These are phyloP conservation scores for Novymonas esmeraldas DNA, from an alignment of 208 protist species.

Conservation along the genomic window DNA sequence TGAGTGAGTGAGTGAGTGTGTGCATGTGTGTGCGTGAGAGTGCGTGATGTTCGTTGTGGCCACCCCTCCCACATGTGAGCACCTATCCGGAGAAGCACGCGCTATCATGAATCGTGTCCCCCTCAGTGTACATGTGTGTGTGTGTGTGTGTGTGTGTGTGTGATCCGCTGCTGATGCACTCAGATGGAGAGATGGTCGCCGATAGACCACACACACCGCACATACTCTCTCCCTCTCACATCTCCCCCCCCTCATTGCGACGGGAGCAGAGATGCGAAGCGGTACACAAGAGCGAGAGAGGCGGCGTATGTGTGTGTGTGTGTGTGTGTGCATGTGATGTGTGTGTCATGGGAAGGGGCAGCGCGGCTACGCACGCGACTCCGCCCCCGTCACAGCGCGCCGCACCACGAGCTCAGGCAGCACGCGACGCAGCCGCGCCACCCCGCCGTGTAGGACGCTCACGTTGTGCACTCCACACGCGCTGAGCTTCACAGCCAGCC, in stretches of 20 bases:
- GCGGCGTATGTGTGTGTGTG: background rate
- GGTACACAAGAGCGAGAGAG: no score
- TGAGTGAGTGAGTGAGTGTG: background rate
- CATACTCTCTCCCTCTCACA: no score
- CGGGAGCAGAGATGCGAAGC: no score
- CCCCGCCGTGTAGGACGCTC: conserved; percentile 63
- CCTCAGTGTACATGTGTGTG: background rate
- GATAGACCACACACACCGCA: background rate
- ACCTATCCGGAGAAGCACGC: no score
- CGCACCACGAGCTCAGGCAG: conserved; percentile 51
- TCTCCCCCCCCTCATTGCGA: no score
- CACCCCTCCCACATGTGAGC: no score
- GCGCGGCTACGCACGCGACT: background rate
- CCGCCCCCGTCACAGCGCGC: conserved; percentile 4
- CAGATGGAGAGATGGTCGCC: no score
- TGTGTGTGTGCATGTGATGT: background rate
- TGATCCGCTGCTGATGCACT: no score
- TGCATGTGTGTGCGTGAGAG: background rate
- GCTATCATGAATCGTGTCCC: no score
- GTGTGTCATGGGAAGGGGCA: conserved; percentile 9
- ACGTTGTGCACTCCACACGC: conserved; percentile 63
- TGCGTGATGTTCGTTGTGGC: no score
- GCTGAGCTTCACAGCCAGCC: conserved; percentile 51
- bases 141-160: background rate
- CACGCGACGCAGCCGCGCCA: conserved; percentile 37